A percentile compares a stretch with the other conserved stretches of the same genome.
Conservation (phyloP, 305 asterid species). For the Solanum aculeatissimum region DNA sequence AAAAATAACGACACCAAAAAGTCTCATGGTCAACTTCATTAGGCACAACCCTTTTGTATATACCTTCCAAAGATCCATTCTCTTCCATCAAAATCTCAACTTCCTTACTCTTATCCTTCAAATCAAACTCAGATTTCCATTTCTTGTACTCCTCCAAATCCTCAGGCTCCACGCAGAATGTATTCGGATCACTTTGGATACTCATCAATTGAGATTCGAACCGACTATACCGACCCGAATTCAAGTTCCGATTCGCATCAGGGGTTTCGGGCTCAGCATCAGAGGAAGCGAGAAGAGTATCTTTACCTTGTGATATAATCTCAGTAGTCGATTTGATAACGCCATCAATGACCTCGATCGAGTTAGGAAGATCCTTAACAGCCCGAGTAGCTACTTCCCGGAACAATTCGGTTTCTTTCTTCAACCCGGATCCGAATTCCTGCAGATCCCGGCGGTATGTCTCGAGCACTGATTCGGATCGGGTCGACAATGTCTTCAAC, state of each 20-base stretch:
- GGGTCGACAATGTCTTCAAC: slow-evolving; percentile 45
- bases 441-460: slow-evolving; percentile 64
- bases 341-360: slow-evolving; percentile 62
- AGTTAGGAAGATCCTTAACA: slow-evolving; percentile 76
- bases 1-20: slow-evolving; percentile 71
- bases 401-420: slow-evolving; percentile 56
- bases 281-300: slow-evolving; percentile 21
- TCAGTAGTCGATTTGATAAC: slow-evolving; percentile 71
- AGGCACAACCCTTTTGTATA: slow-evolving; percentile 40
- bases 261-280: slow-evolving; percentile 56
- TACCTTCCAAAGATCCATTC: slow-evolving; percentile 41
- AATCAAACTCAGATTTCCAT: slow-evolving; percentile 46
- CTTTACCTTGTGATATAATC: slow-evolving; percentile 52
- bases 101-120: slow-evolving; percentile 35
- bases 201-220: slow-evolving; percentile 59
- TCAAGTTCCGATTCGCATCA: slow-evolving; percentile 13
- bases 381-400: slow-evolving; percentile 75
- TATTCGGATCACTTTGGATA: slow-evolving; percentile 44
- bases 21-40: slow-evolving; percentile 49
- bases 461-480: slow-evolving; percentile 83
- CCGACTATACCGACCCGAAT: slow-evolving; percentile 45
- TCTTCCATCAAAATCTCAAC: slow-evolving; percentile 46
- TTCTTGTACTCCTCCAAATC: slow-evolving; percentile 53
- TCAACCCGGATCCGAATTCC: slow-evolving; percentile 75
- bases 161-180: slow-evolving; percentile 61